Base-by-base conservation (phyloP, 805 yeast genomes). In the Zygosaccharomyces kombuchaensis region DNA sequence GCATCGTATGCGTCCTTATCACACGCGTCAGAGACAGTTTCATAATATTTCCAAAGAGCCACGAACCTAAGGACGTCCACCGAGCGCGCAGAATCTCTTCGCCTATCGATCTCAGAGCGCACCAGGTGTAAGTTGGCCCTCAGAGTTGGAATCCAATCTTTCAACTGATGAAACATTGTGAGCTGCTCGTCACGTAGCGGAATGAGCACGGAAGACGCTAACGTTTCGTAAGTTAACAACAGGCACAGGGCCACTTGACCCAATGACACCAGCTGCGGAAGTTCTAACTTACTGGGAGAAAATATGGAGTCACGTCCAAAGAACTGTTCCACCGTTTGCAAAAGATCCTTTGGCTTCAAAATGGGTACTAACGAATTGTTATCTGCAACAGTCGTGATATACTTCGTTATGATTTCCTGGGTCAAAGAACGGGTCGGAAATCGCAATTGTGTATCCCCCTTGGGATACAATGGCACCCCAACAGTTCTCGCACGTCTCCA, bases 181-280 rank as follows among this genome's bases (percentile, higher is more conserved):
- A 53, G 25, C 40, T 54, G 54, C 9, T 58, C 62, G 23, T 54
- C 56, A 35, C 55, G 59, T 19, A 62, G 44, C 9, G 59, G 53
- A n/a, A 62, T 57, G 29, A 62, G 44, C 3, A 62, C 66, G 2
- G 63, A 54, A 2, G 65, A 60, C 2, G 59, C 46, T 36, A 60
- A 44, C 1, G 63, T 47, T 36, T 62, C 63, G 40, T 53, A 60
- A 9, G 60, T 47, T 21, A 60, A 44, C 34, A 62, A 39, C 17
- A 60, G 40, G 38, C 57, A 52, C 35, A 62, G 38, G 2, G 62
- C 43, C 26, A 45, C 38, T 32, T 43, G 52, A 9, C 63, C 63
- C 25, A 53, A 44, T 2, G 49, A 53, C 16, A 58, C 40, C 17
- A 62, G 32, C 43, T 60, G 58, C 9, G 48, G 54, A 6, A 57